Evolutionary conservation across 495 filamentous ascomycete genomes (phyloP).

Genomic region (Antarctomyces pellizariae): DNA sequence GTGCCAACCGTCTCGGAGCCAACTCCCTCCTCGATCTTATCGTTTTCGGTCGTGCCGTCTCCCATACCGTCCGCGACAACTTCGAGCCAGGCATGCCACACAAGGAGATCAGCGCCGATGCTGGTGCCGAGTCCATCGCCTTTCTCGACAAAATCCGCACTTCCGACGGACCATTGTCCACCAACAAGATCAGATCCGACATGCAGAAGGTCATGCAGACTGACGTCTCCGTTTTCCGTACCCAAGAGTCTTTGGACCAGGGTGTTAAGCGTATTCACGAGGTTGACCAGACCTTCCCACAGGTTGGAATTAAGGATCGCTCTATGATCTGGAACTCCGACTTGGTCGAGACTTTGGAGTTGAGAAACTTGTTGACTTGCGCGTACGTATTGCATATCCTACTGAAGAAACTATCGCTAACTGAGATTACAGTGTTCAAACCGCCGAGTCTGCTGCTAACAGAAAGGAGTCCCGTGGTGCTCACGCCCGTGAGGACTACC

Average conservation of each 20-base stretch:
- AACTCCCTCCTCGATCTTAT: conserved; percentile 95
- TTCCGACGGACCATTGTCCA: conserved; percentile 62
- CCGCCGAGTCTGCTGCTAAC: conserved; percentile 61
- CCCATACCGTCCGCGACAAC: conserved; percentile 83
- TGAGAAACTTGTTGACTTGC: conserved; percentile 85
- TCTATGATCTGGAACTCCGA: conserved; percentile 99
- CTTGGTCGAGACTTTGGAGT: conserved; percentile 82
- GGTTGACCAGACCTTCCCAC: conserved; percentile 54
- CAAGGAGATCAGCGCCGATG: conserved; percentile 53
- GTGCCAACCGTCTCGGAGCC: conserved; percentile 89
- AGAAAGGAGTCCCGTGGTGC: conserved; percentile 88
- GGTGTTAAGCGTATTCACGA: conserved; percentile 59
- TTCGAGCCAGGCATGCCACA: conserved; percentile 57
- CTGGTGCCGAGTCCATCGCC: conserved; percentile 65
- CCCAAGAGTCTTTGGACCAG: conserved; percentile 67
- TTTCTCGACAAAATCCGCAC: conserved; percentile 70
- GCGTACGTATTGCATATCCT: conserved; percentile 21
- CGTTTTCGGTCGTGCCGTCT: conserved; percentile 90
- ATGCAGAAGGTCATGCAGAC: conserved; percentile 99
- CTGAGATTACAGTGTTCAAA: conserved; percentile 39
- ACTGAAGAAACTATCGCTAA: conserved; percentile 1
- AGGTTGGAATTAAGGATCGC: conserved; percentile 86
- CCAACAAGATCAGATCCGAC: conserved; percentile 60
- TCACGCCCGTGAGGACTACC: conserved; percentile 87
- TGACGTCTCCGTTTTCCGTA: conserved; percentile 92